Evolutionary conservation across 2,329 filamentous ascomycete species (phyloP), one percentile per base, ranked within the genome.

Genomic region (Alternaria arborescens): DNA sequence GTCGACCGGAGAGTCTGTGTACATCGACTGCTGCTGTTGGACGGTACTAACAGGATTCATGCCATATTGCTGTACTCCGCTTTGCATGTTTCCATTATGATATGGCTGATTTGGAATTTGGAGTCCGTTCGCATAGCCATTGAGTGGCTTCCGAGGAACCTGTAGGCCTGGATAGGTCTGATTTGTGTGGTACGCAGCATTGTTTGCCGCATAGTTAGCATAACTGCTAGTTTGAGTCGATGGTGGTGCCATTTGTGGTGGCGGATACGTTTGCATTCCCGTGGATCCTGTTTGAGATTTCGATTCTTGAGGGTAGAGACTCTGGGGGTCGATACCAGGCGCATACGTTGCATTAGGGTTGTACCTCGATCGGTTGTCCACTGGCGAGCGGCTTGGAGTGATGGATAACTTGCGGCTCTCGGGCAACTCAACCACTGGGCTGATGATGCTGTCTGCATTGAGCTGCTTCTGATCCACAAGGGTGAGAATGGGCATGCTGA

Each of bases 401-500:
- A 58, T 61, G 22, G 71, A 72, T 22, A 77, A 67, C 60, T 76
- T 77, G 42, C 74, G 73, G 24, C 67, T 69, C 46, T 78, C 75
- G 20, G 76, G 71, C 40, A 76, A 64, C 55, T 77, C 77, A 10
- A 78, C 74, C 5, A 79, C 72, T 8, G 77, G 76, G 40, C 75
- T 78, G 52, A 78, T 77, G 47, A 78, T 73, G 8, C 76, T 76
- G 51, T 78, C 76, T 8, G 73, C 75, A 41, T 74, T 75, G 26
- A 79, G 69, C 11, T 76, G 71, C 58, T 79, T 80, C 51, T 78
- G 72, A 36, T 80, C 75, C 3, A 81, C 77, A 28, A 81, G 70
- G 7, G 74, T 69, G 12, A 97, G 82, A 32, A 97, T 87, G 0
- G 94, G 93, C 73, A 97, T 86, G 71, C 91, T 92, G 73, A 97